These are phyloP conservation scores for Cystofilobasidium macerans DNA, from an alignment of 768 basidiomycete species.

Conservation along the genomic window DNA sequence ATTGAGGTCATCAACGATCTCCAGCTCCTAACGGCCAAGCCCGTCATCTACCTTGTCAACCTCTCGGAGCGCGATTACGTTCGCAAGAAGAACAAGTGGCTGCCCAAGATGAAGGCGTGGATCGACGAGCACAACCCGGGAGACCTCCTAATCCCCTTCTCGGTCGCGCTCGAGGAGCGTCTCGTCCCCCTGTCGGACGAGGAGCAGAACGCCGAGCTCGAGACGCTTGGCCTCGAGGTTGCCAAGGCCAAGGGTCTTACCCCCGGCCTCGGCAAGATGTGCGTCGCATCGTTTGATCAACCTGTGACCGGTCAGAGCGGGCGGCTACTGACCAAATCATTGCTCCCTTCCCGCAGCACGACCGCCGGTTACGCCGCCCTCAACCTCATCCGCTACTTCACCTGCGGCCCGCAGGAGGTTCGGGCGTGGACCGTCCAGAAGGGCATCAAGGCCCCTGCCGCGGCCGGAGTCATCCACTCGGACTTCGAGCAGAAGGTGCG, in stretches of 20 bases:
- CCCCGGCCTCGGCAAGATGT: conserved; percentile 73
- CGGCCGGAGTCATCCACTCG: conserved; percentile 75
- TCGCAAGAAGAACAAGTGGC: conserved; percentile 99
- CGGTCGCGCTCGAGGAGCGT: conserved; percentile 88
- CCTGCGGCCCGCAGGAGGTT: conserved; percentile 81
- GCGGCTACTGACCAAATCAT: not conserved
- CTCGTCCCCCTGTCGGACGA: conserved; percentile 56
- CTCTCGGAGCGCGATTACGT: conserved; percentile 86
- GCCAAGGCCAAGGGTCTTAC: conserved; percentile 42
- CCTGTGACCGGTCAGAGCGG: not conserved
- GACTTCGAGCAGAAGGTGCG: conserved; percentile 12
- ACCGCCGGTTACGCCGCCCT: conserved; percentile 82
- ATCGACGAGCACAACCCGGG: conserved; percentile 94
- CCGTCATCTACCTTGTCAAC: conserved; percentile 96
- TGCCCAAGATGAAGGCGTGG: conserved; percentile 96
- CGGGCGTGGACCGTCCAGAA: conserved; percentile 95
- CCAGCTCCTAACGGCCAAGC: conserved; percentile 85
- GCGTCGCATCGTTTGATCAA: not conserved
- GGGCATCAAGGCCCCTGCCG: conserved; percentile 89
- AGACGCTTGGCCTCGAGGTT: conserved; percentile 47
- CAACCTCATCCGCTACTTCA: conserved; percentile 90
- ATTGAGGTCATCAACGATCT: conserved; percentile 83
- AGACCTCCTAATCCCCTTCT: conserved; percentile 91
- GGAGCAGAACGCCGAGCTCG: conserved; percentile 60
- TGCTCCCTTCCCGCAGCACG: conserved; percentile 41